Conservation (phyloP, 2,329 filamentous ascomycete genomes). For the Paraconiothyrium brasiliense region DNA sequence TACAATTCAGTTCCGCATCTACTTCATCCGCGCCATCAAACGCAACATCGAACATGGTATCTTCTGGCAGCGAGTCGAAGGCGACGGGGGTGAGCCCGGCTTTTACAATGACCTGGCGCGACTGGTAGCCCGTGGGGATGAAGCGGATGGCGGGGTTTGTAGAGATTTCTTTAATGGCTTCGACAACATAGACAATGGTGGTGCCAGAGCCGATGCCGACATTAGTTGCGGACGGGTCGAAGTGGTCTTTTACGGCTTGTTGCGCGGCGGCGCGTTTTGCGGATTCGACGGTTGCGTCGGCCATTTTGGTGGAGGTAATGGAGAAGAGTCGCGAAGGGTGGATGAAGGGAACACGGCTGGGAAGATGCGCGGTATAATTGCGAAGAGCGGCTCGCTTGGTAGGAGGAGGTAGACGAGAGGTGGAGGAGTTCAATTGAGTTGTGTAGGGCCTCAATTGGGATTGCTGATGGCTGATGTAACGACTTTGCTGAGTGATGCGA, state of each 20-base stretch:
- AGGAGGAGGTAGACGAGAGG: conserved; percentile 12
- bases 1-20: conserved; percentile 92
- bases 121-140: conserved; percentile 91
- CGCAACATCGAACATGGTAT: conserved; percentile 78
- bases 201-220: conserved; percentile 84
- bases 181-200: conserved; percentile 85
- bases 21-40: conserved; percentile 99
- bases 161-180: conserved; percentile 69
- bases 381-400: not conserved
- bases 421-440: conserved; percentile 25
- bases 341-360: not conserved
- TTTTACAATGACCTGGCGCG: conserved; percentile 81
- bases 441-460: conserved; percentile 27
- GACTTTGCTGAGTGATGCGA: conserved; percentile 36
- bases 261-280: conserved; percentile 80
- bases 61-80: conserved; percentile 76
- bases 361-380: not conserved
- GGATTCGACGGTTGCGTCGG: conserved; percentile 64
- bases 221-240: conserved; percentile 68
- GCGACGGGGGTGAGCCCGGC: conserved; percentile 80
- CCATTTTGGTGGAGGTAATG: conserved; percentile 31
- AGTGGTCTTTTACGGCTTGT: conserved; percentile 76
- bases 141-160: conserved; percentile 73
- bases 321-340: conserved; percentile 15
- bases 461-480: conserved; percentile 41